Conservation (phyloP, 768 basidiomycete species). For the Galerina marginata region DNA sequence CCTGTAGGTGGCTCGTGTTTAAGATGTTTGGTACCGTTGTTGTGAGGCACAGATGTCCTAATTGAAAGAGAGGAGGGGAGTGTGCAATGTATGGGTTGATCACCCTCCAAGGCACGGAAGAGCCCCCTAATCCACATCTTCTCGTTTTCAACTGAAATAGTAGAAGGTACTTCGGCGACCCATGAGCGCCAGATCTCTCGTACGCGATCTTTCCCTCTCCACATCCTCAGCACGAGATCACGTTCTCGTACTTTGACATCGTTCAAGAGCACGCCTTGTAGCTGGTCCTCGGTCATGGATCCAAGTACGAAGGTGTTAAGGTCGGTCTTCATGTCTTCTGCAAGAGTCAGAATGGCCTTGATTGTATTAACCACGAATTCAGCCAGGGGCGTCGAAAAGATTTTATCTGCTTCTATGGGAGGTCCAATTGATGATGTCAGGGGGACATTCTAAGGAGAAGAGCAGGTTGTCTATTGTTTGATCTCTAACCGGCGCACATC, state of each 20-base stretch:
- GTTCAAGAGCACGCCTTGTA: constrained; percentile 50
- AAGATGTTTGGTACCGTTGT: background rate
- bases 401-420: background rate
- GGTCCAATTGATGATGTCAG: background rate
- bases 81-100: constrained; percentile 45
- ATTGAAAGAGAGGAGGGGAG: constrained; percentile 30
- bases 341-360: constrained; percentile 53
- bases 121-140: constrained; percentile 54
- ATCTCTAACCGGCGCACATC: constrained; percentile 75
- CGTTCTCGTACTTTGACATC: constrained; percentile 64
- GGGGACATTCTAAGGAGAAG: constrained; percentile 34
- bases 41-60: background rate
- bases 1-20: background rate
- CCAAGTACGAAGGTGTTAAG: constrained; percentile 69
- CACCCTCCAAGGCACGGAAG: constrained; percentile 46
- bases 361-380: constrained; percentile 51
- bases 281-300: constrained; percentile 67
- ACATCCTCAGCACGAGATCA: constrained; percentile 55
- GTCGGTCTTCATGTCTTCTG: constrained; percentile 72
- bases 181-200: constrained; percentile 40
- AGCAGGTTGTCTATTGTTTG: constrained; percentile 52
- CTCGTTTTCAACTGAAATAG: constrained; percentile 9
- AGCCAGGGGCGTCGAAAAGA: constrained; percentile 41
- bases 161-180: constrained; percentile 27
- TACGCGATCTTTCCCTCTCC: constrained; percentile 42